Evolutionary conservation across 345 rosid genomes (phyloP).

Genomic region (Populus tremula): DNA sequence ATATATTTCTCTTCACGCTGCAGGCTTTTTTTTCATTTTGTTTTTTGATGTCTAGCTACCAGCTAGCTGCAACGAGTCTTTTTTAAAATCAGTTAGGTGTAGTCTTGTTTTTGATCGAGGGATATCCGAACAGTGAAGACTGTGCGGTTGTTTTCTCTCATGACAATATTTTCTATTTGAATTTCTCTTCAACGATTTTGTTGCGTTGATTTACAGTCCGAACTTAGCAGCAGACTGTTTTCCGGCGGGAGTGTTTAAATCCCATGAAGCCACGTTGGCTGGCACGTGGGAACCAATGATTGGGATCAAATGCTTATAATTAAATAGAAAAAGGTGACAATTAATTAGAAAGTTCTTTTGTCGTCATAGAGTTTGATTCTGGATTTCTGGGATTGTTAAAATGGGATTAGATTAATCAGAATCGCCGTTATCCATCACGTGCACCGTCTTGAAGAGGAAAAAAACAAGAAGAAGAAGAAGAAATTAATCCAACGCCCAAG

Average conservation of each 20-base stretch:
- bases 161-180: neutral
- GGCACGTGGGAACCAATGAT: neutral
- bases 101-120: neutral
- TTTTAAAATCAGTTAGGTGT: neutral
- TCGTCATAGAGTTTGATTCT: neutral
- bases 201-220: too few relatives aligned
- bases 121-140: neutral
- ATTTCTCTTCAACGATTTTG: neutral
- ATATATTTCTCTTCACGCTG: too few relatives aligned
- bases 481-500: neutral
- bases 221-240: neutral
- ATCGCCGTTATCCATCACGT: neutral
- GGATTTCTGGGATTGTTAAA: too few relatives aligned
- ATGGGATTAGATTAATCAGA: neutral
- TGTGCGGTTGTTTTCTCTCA: neutral
- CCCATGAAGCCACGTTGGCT: neutral
- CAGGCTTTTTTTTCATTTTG: neutral
- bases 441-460: neutral
- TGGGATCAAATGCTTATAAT: neutral
- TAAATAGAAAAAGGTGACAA: neutral
- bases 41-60: neutral
- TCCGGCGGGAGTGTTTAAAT: neutral
- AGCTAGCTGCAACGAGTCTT: neutral
- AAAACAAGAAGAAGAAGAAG: too few relatives aligned
- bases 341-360: neutral